Base-by-base conservation (phyloP, 169 alveolate genomes). In the Plasmodium cynomolgi region DNA sequence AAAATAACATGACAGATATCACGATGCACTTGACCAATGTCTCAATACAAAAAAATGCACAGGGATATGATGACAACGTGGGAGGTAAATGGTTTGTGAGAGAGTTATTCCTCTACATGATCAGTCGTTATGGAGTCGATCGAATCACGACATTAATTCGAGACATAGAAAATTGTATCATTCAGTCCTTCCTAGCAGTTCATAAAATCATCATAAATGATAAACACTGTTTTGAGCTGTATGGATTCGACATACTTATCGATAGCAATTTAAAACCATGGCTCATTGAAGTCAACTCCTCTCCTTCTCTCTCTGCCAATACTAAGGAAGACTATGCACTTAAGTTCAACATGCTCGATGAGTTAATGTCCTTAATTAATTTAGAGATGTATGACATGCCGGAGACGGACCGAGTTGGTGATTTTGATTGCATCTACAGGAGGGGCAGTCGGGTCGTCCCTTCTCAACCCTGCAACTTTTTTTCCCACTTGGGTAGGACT, bases 211-310 rank as follows among this genome's bases (percentile, higher is more conserved):
- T 97, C 34, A 96, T 97, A 15, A 96, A 97, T 73, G 98, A 97
- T 84, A 97, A 96, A 81, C 98, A 97, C 84, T 97, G 99, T 84
- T 97, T 97, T 84, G 98, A 98, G 90, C 90, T 97, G 33, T 98
- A 98, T 95, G 99, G 99, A n/a, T 98, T 98, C 95, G 99, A 99
- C 95, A 96, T 98, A 29, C 95, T 99, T 44, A 95, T 99, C 37
- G 99, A 99, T 92, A 96, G 95, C 23, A 96, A 97, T 71, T 94
- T 98, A 72, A 97, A 97, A 58, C 99, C 99, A 4, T 99, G 99
- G 99, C 95, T 99, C 71, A 92, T 99, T 83, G 99, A 99, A 94
- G 98, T 99, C 5, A 99, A 98, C 96, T 98, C 99, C 34, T 97
- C 99, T 83, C 99, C 99, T 23, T 97, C 99, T 17, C 96, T 98